Percentiles rank a stretch among this genome's conserved stretches.
phyloP scores from a whole-genome alignment of 306 rosid genomes.

The Ammopiptanthus mongolicus region DNA sequence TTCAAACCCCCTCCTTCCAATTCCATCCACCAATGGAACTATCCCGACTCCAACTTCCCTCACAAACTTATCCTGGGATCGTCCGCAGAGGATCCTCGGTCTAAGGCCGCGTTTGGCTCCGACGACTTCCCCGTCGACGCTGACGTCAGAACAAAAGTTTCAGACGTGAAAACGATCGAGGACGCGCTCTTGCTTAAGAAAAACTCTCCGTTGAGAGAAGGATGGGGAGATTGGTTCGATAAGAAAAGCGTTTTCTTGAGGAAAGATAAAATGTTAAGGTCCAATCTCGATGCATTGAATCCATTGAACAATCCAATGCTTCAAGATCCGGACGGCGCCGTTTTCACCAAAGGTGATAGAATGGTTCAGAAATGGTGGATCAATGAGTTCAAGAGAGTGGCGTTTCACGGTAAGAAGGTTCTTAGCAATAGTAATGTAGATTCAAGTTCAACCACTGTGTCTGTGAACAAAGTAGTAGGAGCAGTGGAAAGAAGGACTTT shows the following conservation, averaged over 20 bases:
- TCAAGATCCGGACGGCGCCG: constrained; percentile 71
- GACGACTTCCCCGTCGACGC: constrained; percentile 76
- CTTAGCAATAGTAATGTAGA: neutral
- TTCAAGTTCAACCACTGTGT: neutral
- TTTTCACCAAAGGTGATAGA: constrained; percentile 59
- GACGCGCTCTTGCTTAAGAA: constrained; percentile 54
- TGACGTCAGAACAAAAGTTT: constrained; percentile 34
- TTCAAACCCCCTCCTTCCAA: constrained; percentile 42
- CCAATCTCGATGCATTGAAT: constrained; percentile 56
- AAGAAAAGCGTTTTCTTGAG: constrained; percentile 61
- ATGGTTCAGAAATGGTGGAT: constrained; percentile 58
- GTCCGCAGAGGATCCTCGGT: constrained; percentile 34
- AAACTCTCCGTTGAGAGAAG: constrained; percentile 58
- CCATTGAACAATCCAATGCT: constrained; percentile 65
- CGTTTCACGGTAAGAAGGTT: constrained; percentile 42
- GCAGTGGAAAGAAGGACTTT: constrained; percentile 36
- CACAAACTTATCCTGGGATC: constrained; percentile 23
- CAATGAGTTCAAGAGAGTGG: constrained; percentile 49
- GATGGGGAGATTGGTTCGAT: constrained; percentile 95
- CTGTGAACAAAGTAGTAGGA: constrained; percentile 17
- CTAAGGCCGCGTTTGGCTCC: constrained; percentile 59
- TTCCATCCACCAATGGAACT: neutral
- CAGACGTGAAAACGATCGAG: constrained; percentile 41
- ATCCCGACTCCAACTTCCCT: neutral
- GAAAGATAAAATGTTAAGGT: constrained; percentile 74